Evolutionary conservation across 176 grass and related monocot genomes (phyloP).

Genomic region (Bolboschoenus planiculmis): DNA sequence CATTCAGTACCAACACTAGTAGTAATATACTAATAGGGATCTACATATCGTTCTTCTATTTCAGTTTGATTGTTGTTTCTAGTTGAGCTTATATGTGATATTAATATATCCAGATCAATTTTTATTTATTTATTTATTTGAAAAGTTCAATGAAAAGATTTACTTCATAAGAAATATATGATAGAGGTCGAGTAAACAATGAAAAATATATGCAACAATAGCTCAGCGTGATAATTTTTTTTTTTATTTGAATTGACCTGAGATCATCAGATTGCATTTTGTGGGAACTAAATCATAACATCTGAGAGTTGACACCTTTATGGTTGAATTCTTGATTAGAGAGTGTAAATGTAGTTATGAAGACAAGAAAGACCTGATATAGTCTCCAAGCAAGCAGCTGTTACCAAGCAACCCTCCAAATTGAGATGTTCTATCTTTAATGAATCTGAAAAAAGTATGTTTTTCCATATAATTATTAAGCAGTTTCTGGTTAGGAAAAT

Average conservation of each 20-base stretch:
- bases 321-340: neutral
- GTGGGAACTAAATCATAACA: neutral
- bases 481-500: neutral
- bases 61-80: neutral
- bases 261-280: neutral
- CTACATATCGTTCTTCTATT: neutral
- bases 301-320: neutral
- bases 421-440: conserved; percentile 66
- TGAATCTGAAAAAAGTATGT: conserved; percentile 41
- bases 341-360: neutral
- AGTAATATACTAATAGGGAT: neutral
- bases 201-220: neutral
- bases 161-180: neutral
- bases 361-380: conserved; percentile 66
- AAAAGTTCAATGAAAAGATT: neutral
- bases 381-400: conserved; percentile 76
- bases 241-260: neutral
- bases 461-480: neutral
- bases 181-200: neutral
- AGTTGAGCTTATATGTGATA: neutral
- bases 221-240: neutral
- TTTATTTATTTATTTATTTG: neutral
- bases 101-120: neutral
- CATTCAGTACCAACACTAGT: neutral
- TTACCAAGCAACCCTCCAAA: conserved; percentile 71